Evolutionary conservation across 2,329 filamentous ascomycete genomes (phyloP).

Genomic region (Pestalotiopsis sp.): DNA sequence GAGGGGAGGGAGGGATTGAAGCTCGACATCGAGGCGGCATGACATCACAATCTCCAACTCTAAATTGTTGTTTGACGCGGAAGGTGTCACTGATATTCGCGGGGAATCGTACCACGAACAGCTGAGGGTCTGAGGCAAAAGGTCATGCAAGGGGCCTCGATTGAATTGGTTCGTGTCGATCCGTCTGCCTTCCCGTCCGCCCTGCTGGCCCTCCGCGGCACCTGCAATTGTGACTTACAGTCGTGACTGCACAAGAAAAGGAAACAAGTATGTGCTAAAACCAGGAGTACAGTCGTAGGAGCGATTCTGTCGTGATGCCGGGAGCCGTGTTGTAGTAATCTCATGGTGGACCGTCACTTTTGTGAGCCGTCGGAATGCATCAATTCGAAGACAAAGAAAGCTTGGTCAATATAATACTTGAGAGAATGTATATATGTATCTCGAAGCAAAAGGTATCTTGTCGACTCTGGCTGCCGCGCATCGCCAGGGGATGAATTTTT

Average conservation of each 20-base stretch:
- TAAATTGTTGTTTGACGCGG: neutral
- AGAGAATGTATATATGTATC: too few species aligned
- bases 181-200: neutral
- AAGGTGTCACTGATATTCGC: neutral
- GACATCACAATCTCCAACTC: conserved; percentile 10
- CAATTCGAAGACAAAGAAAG: too few species aligned
- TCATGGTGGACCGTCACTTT: too few species aligned
- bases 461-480: neutral
- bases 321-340: too few species aligned
- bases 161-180: neutral
- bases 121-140: neutral
- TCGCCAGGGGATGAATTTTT: neutral
- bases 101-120: neutral
- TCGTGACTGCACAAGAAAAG: too few species aligned
- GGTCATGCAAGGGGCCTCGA: conserved; percentile 3
- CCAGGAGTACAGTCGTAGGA: too few species aligned
- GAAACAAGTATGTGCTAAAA: too few species aligned
- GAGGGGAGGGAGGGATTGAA: neutral
- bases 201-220: neutral
- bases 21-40: neutral
- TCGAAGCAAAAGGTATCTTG: neutral
- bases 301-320: too few species aligned
- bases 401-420: too few species aligned
- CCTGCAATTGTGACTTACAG: too few species aligned
- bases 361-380: too few species aligned